Conservation (phyloP, 139 green algal genomes). For the Micromonas commoda region DNA sequence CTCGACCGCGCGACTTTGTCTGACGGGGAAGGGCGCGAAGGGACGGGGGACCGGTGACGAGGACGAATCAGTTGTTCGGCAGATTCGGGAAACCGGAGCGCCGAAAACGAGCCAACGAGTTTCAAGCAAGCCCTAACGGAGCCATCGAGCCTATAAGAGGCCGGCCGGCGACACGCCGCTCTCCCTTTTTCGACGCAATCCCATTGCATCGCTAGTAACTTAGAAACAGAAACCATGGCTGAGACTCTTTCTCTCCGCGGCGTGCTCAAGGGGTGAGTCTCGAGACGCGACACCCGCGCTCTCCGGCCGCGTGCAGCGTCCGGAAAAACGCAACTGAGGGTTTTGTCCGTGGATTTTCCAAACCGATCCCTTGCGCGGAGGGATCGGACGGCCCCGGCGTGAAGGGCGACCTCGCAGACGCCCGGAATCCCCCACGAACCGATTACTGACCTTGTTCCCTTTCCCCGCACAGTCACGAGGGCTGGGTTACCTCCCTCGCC, state of each 20-base stretch:
- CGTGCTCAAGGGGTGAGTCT: slow-evolving; percentile 20
- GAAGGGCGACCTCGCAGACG: neutral
- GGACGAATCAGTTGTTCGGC: no score
- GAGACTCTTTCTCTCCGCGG: slow-evolving; percentile 13
- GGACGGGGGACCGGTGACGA: no score
- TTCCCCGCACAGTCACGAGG: slow-evolving; percentile 57
- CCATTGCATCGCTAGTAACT: neutral
- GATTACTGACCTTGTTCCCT: slow-evolving; percentile 44
- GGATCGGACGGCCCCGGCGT: neutral
- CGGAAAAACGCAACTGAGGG: neutral
- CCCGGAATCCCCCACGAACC: neutral
- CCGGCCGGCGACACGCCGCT: no score
- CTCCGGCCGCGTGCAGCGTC: neutral
- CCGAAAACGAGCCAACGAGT: no score
- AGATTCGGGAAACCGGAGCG: no score
- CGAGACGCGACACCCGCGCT: neutral
- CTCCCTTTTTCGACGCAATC: neutral
- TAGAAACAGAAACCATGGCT: slow-evolving; percentile 13
- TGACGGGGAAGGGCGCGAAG: no score
- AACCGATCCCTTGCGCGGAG: neutral
- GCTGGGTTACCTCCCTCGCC: slow-evolving; percentile 86
- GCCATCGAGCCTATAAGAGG: no score
- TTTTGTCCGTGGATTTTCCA: neutral
- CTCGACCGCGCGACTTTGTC: no score
- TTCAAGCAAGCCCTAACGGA: no score